A percentile compares a stretch with the other conserved stretches of the same genome.
phyloP scores from a whole-genome alignment of 2,329 filamentous ascomycete species.

The Byssothecium circinans region DNA sequence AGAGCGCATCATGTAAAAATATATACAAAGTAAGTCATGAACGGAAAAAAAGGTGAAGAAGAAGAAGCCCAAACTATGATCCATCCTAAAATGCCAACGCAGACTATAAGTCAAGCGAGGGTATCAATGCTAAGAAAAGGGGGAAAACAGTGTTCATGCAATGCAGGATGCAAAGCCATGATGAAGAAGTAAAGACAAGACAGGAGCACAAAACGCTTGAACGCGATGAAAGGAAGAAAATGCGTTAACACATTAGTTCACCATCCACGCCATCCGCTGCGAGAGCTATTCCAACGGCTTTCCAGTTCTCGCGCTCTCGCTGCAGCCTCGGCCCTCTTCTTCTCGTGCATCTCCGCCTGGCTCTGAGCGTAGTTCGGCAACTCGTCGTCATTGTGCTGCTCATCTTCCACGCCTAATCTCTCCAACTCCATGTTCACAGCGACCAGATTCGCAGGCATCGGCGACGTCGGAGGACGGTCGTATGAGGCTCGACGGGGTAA shows the following conservation, averaged over 20 bases:
- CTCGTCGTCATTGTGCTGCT: conserved; percentile 43
- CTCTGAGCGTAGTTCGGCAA: conserved; percentile 52
- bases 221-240: not conserved
- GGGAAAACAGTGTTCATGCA: too few species aligned
- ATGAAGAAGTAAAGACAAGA: not conserved
- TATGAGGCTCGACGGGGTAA: conserved; percentile 15
- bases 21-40: too few species aligned
- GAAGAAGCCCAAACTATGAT: too few species aligned
- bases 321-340: conserved; percentile 45
- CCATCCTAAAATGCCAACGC: too few species aligned
- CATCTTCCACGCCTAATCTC: conserved; percentile 33
- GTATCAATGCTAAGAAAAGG: too few species aligned
- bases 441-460: conserved; percentile 19
- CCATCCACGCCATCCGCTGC: conserved; percentile 18
- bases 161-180: not conserved
- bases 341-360: conserved; percentile 49
- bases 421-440: conserved; percentile 35
- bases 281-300: conserved; percentile 44
- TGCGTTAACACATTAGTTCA: conserved; percentile 2
- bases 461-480: conserved; percentile 15
- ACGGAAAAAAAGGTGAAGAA: too few species aligned
- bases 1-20: too few species aligned
- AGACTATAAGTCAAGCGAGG: too few species aligned
- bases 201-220: not conserved
- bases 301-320: conserved; percentile 50